A percentile compares a stretch with the other conserved stretches of the same genome.
Evolutionary conservation across 2,329 filamentous ascomycete species (phyloP).

Genomic region (Cryphonectria radicalis): DNA sequence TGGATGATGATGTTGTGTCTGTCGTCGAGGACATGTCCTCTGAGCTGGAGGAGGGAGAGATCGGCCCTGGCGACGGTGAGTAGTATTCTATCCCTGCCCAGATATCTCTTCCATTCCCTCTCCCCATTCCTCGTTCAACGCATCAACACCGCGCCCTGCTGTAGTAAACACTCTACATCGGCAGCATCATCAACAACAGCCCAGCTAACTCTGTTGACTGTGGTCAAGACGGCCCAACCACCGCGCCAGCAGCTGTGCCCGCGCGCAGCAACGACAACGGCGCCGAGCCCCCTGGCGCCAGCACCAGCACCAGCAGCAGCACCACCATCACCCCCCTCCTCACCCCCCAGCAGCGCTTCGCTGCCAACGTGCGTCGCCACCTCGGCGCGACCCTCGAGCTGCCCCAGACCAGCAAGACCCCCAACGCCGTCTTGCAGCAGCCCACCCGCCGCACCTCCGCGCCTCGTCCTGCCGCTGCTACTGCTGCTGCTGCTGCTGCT

Average conservation of each 20-base stretch:
- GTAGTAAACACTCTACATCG: not conserved
- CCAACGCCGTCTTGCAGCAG: not conserved
- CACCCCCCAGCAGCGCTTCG: slow-evolving; percentile 24
- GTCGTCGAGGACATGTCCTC: not conserved
- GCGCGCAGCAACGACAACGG: not conserved
- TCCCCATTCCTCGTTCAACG: not conserved
- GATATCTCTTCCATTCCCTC: too few species aligned
- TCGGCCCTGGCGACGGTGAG: slow-evolving; percentile 2
- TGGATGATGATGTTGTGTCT: not conserved
- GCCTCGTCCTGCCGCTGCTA: too few species aligned
- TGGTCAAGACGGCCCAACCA: not conserved
- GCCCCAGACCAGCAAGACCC: not conserved
- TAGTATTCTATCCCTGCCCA: not conserved
- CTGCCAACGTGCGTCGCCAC: slow-evolving; percentile 17
- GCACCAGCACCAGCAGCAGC: too few species aligned
- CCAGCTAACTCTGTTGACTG: not conserved
- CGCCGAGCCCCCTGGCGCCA: not conserved
- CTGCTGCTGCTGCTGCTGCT: too few species aligned
- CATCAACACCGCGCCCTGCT: not conserved
- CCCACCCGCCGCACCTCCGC: too few species aligned
- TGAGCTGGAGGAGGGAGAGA: not conserved
- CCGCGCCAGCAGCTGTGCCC: not conserved
- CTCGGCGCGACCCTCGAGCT: not conserved
- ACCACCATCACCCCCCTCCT: not conserved
- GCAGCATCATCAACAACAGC: not conserved